Evolutionary conservation across 495 filamentous ascomycete species (phyloP), one percentile per base, ranked within the genome.

Genomic region (Trichoderma asperelloides): DNA sequence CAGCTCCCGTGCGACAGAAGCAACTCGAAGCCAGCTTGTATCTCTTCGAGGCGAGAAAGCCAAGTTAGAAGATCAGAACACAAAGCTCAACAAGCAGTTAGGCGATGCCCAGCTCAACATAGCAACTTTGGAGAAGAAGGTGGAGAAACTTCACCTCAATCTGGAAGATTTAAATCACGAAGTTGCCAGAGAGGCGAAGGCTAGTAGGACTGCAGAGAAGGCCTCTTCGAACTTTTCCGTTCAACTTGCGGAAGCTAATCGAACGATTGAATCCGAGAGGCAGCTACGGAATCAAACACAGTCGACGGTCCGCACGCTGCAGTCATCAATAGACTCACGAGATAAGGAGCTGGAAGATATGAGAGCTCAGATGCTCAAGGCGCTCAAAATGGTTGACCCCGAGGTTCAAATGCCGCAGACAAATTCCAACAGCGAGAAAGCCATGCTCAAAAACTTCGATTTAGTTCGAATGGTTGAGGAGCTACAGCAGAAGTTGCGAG

Each of bases 141-240:
- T 96, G 67, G 95, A 98, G 77, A 98, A 97, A 78, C 79, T 98
- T 41, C 85, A 93, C 25, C 81, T 98, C 64, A 92, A 83, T 71
- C 75, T 97, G 16, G 95, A 98, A 72, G 95, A 98, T 75, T 81
- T 97, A 30, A 97, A 93, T 70, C 95, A 98, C 74, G 93, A 98
- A 76, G 84, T 97, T 45, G 89, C 87, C 30, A 82, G 92, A 16
- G 95, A 97, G 75, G 93, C 95, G 70, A 95, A 97, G 78, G 88
- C 88, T 47, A 96, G 87, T 69, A 89, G 95, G 18, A 93, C 88
- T 74, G 95, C 95, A 18, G 95, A 98, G 77, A 95, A 96, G 71
- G 85, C 86, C 15, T 89, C 92, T n/a, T 97, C 94, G 1, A 88
- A 85, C 28, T 83, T 88, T 33, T 91, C 87, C 15, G 85, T 90